phyloP scores from a whole-genome alignment of 768 basidiomycete genomes.

The Naematelia aurantialba region DNA sequence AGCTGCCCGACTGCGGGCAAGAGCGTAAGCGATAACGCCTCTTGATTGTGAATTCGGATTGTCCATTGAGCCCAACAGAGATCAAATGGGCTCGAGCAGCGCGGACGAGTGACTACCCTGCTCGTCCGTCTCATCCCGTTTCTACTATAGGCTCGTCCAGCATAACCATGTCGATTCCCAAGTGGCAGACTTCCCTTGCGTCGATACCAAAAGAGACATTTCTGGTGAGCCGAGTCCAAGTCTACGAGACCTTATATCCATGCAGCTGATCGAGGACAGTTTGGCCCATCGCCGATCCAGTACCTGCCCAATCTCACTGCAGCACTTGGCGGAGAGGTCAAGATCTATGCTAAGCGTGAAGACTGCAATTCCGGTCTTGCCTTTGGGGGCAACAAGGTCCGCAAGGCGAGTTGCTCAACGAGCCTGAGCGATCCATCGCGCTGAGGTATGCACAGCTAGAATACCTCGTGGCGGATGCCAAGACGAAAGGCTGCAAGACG shows the following conservation, averaged over 20 bases:
- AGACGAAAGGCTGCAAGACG: conserved; percentile 30
- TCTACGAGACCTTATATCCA: no score
- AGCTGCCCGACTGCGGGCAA: no score
- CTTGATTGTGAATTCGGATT: no score
- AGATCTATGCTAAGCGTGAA: conserved; percentile 34
- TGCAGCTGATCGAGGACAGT: conserved; percentile 12
- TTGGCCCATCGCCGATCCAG: conserved; percentile 32
- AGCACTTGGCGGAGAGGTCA: conserved; percentile 25
- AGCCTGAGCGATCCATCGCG: no score
- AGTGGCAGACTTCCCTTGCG: not conserved
- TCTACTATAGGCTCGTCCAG: no score
- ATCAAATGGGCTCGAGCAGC: no score
- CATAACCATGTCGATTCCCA: not conserved
- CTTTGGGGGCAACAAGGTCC: conserved; percentile 38
- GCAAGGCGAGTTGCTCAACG: conserved; percentile 25
- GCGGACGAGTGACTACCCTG: no score
- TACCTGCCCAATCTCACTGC: conserved; percentile 24
- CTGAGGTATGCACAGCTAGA: no score
- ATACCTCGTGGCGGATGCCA: conserved; percentile 35
- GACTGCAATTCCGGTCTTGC: conserved; percentile 37
- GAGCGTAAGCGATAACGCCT: no score
- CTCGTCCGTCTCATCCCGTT: no score
- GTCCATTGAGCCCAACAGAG: no score
- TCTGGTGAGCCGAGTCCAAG: not conserved
- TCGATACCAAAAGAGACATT: not conserved